phyloP scores from a whole-genome alignment of 2,329 filamentous ascomycete genomes.

The Trichothecium sympodiale region DNA sequence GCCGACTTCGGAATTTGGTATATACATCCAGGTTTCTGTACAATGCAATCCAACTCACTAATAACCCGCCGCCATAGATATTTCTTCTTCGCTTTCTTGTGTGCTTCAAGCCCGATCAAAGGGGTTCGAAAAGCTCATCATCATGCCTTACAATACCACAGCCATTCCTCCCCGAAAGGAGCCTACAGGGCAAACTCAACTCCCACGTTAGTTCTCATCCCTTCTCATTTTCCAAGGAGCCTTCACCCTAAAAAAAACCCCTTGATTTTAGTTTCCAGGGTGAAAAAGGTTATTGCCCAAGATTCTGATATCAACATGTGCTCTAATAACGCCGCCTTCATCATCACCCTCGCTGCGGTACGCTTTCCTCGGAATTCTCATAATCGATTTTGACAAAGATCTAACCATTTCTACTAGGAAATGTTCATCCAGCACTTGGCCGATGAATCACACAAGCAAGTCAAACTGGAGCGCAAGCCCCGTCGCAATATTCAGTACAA shows the following conservation, averaged over 20 bases:
- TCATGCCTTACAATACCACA: conserved; percentile 84
- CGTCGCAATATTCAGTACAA: conserved; percentile 92
- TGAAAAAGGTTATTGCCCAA: conserved; percentile 88
- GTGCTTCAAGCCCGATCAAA: too few species aligned
- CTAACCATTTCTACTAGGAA: conserved; percentile 50
- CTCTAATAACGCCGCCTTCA: conserved; percentile 88
- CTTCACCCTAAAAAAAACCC: background rate
- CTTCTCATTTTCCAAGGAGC: background rate
- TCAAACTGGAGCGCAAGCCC: conserved; percentile 84
- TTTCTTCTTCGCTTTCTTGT: too few species aligned
- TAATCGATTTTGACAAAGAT: background rate
- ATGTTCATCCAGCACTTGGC: conserved; percentile 92
- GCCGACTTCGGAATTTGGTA: too few species aligned
- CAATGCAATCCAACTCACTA: too few species aligned
- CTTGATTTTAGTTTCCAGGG: conserved; percentile 69
- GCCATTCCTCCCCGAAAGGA: conserved; percentile 73
- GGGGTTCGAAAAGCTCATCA: conserved; percentile 6
- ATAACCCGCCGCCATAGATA: too few species aligned
- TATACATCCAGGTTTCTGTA: too few species aligned
- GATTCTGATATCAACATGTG: conserved; percentile 80
- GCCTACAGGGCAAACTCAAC: conserved; percentile 71
- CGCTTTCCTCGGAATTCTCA: conserved; percentile 12
- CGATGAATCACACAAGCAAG: conserved; percentile 73
- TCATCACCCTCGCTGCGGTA: conserved; percentile 83
- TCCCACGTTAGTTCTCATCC: conserved; percentile 58